Percentiles rank a stretch among this genome's conserved stretches.
Conservation (phyloP, 2,329 filamentous ascomycete genomes). For the Claviceps spartinae region DNA sequence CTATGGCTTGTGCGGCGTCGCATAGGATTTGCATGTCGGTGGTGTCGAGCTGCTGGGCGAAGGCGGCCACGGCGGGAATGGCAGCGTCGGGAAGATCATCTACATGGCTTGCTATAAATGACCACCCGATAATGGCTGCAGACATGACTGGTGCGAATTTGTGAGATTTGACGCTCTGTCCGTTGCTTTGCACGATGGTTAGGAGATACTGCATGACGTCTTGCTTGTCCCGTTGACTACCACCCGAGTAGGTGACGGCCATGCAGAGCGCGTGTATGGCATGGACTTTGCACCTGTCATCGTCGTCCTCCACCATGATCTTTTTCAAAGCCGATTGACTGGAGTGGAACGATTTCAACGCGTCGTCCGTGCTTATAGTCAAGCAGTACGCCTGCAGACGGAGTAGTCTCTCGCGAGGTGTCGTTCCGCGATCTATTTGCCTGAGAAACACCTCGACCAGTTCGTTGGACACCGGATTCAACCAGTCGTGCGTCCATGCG, state of each 20-base stretch:
- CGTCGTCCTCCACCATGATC: slow-evolving; percentile 39
- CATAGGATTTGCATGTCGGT: slow-evolving; percentile 59
- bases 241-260: slow-evolving; percentile 64
- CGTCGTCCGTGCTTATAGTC: slow-evolving; percentile 55
- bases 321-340: slow-evolving; percentile 19
- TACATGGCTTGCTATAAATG: slow-evolving; percentile 63
- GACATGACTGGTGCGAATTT: slow-evolving; percentile 60
- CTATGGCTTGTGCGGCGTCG: slow-evolving; percentile 66
- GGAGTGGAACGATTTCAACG: slow-evolving; percentile 24
- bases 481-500: slow-evolving; percentile 27
- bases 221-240: slow-evolving; percentile 50
- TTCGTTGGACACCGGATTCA: slow-evolving; percentile 40
- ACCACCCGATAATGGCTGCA: slow-evolving; percentile 66
- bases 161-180: slow-evolving; percentile 53
- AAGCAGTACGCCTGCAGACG: slow-evolving; percentile 61
- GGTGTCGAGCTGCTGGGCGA: slow-evolving; percentile 76
- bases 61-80: slow-evolving; percentile 61
- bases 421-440: slow-evolving; percentile 56
- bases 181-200: slow-evolving; percentile 69
- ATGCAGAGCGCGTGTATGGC: slow-evolving; percentile 61
- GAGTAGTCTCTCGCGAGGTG: slow-evolving; percentile 52
- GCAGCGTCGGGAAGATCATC: slow-evolving; percentile 61
- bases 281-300: slow-evolving; percentile 50
- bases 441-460: slow-evolving; percentile 53
- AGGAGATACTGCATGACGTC: slow-evolving; percentile 64